Evolutionary conservation across 129 eudicot species (phyloP).

Genomic region (Erigeron canadensis): DNA sequence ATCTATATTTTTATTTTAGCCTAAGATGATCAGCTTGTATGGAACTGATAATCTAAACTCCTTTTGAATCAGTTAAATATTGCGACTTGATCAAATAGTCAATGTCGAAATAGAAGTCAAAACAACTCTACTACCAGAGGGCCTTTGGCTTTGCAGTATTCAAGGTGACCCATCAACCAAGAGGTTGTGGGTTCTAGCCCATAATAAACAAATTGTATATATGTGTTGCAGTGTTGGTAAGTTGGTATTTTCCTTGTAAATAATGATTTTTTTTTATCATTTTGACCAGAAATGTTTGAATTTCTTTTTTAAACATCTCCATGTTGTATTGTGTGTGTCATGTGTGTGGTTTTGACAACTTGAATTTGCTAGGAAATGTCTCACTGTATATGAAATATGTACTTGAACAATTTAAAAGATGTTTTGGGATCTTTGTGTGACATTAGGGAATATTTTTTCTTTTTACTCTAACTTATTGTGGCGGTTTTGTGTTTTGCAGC

Average conservation of each 20-base stretch:
- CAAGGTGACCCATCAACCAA: no score
- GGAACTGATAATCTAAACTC: neutral
- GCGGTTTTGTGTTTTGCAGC: slow-evolving; percentile 13
- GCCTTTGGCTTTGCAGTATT: no score
- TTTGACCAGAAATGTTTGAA: no score
- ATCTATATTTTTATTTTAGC: neutral
- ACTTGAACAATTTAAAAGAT: neutral
- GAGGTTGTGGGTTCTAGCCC: no score
- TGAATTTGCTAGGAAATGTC: neutral
- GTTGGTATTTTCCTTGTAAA: no score
- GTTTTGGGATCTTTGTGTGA: neutral
- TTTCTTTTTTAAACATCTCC: neutral
- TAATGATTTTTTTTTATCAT: no score
- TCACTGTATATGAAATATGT: neutral
- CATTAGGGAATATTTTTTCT: neutral
- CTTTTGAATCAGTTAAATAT: neutral
- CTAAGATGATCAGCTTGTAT: neutral
- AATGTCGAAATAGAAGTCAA: neutral
- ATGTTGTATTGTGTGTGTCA: neutral
- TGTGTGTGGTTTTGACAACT: neutral
- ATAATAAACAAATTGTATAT: no score
- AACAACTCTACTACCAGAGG: no score
- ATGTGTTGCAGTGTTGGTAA: no score
- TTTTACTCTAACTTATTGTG: neutral
- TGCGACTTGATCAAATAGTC: neutral